Evolutionary conservation across 75 land plant genomes (phyloP).

Genomic region (Pinus albicaulis): DNA sequence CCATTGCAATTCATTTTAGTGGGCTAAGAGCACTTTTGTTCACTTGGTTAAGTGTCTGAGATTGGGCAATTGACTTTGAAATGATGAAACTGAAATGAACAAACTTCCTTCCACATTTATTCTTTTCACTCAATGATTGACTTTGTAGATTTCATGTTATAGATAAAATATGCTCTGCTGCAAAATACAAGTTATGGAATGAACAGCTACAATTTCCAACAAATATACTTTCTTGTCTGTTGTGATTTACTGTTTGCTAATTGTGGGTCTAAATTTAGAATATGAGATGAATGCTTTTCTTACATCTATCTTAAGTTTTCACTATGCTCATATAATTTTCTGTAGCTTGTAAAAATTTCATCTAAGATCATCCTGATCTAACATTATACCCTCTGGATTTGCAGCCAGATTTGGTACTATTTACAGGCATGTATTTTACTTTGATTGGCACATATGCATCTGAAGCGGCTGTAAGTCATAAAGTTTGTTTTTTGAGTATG

Average conservation of each 20-base stretch:
- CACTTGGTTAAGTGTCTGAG: too few species aligned
- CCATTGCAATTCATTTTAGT: not conserved
- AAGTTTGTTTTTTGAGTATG: slow-evolving; percentile 1
- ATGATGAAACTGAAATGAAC: too few species aligned
- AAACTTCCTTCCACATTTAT: not conserved
- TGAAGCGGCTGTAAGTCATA: slow-evolving; percentile 9
- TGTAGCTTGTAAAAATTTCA: not conserved
- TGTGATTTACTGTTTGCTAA: not conserved
- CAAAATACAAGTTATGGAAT: not conserved
- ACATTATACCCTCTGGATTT: slow-evolving; percentile 10
- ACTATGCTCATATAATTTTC: not conserved
- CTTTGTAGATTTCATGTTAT: not conserved
- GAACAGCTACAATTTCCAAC: not conserved
- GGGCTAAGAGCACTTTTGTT: not conserved
- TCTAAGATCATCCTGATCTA: not conserved
- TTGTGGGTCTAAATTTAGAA: not conserved
- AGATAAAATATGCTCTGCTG: not conserved
- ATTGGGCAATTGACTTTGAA: too few species aligned
- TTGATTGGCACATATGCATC: not conserved
- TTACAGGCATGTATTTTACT: slow-evolving; percentile 65
- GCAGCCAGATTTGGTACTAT: slow-evolving; percentile 90
- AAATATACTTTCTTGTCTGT: not conserved
- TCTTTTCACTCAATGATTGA: not conserved
- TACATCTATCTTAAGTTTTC: not conserved
- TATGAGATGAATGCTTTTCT: not conserved